Base-by-base conservation (phyloP, 257 asterid species). In the Hygrophila difformis region DNA sequence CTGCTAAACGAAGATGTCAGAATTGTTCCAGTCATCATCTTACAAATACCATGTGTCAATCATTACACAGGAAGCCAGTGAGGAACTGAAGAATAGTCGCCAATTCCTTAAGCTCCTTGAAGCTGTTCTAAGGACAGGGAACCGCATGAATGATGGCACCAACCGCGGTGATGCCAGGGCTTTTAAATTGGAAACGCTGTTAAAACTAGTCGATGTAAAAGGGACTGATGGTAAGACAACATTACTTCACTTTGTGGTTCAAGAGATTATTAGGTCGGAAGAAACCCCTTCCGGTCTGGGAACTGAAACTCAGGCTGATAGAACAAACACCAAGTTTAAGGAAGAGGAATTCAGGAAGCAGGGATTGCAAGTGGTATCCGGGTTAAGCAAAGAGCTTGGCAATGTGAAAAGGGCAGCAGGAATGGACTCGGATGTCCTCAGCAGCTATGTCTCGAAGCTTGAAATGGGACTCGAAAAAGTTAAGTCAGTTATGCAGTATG, bases 211-310 rank as follows among this genome's bases (percentile, higher is more conserved):
- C 43, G 99, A 91, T 34, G 61, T 91, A 46, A 91, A 91, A 66
- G 99, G 95, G 55, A 75, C 93, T 5, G 99, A 91, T 29, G 99
- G 97, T 23, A 81, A 78, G 71, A 91, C 99, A 24, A 91, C 95
- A 7, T 70, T 91, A 62, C 95, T 91, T 38, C 99, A 86, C 71
- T 86, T 91, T 61, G 99, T 91, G 1, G 99, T 91, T 55, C 97
- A 91, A 63, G 99, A 86, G 76, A 83, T 91, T 17, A 76, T 81
- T 65, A 63, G 99, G 70, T 72, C 97, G 15, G 94, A 86, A 68
- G 87, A 79, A 21, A 66, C 68, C 18, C 66, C 47, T 50, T 63
- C 84, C 18, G 74, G 70, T 40, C 58, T 65, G 3, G 16, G 60
- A n/a, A 65, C 22, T 8, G 76, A 64, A 41, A 42, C 5, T 33